A percentile compares a stretch with the other conserved stretches of the same genome.
These are phyloP conservation scores for Trichosporon sp. DNA, from an alignment of 1,284 basidiomycete genomes.

Conservation along the genomic window DNA sequence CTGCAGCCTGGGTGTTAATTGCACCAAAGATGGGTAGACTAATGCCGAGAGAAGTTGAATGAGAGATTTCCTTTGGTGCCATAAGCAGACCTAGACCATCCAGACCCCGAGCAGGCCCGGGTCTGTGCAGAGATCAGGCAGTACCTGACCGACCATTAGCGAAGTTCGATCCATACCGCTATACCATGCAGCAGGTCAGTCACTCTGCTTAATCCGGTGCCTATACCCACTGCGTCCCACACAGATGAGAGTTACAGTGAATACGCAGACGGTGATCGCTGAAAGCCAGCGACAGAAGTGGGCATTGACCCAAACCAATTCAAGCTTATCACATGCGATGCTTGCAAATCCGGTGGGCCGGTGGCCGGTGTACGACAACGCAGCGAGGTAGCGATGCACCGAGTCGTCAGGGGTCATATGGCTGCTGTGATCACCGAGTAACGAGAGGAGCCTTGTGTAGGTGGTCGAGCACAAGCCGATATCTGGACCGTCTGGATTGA, in stretches of 20 bases:
- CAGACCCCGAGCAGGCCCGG: neutral
- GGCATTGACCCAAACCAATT: neutral
- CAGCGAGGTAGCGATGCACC: neutral
- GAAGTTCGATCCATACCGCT: too few species aligned
- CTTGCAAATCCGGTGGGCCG: neutral
- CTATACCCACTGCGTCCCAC: neutral
- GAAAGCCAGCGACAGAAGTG: neutral
- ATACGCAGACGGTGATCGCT: neutral
- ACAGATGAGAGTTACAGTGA: neutral
- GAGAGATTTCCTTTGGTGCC: neutral
- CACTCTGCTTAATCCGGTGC: conserved; percentile 5
- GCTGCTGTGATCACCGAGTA: neutral
- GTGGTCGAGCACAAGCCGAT: neutral
- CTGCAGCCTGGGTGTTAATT: neutral
- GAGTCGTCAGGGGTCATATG: neutral
- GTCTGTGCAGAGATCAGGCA: neutral
- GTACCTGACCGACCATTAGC: neutral
- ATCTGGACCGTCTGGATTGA: neutral
- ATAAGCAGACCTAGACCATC: neutral
- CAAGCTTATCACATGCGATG: neutral
- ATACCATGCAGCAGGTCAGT: too few species aligned
- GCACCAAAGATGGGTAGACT: neutral
- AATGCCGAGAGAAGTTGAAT: conserved; percentile 3
- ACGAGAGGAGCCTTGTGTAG: neutral
- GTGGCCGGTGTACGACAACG: neutral